Conservation (phyloP, 441 rosid genomes). For the Adansonia madagascariensis region DNA sequence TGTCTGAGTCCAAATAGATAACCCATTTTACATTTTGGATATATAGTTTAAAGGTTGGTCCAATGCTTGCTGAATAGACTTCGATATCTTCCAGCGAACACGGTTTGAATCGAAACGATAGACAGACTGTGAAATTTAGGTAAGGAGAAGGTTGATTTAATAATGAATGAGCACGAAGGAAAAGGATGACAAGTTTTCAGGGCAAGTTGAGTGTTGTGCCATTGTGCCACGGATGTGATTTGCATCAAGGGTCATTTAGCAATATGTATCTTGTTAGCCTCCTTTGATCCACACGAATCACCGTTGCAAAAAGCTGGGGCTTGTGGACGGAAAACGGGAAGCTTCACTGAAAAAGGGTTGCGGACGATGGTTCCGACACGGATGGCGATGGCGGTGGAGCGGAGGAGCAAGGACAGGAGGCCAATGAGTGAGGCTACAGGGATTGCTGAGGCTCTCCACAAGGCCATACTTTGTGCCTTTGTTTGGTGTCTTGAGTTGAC, state of each 20-base stretch:
- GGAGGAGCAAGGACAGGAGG: constrained; percentile 55
- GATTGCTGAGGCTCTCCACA: constrained; percentile 43
- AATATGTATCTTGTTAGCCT: constrained; percentile 48
- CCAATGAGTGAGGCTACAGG: constrained; percentile 46
- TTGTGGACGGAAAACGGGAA: constrained; percentile 54
- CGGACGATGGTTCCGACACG: constrained; percentile 43
- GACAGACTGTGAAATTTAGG: constrained; percentile 55
- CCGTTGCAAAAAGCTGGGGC: constrained; percentile 71
- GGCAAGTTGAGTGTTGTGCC: constrained; percentile 76
- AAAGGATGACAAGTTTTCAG: constrained; percentile 76
- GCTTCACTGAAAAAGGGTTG: constrained; percentile 36
- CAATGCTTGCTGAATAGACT: constrained; percentile 51
- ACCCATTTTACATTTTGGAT: constrained; percentile 55
- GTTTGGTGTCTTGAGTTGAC: too few species aligned
- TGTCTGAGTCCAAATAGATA: constrained; percentile 72
- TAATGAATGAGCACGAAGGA: constrained; percentile 53
- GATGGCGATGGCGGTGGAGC: constrained; percentile 32
- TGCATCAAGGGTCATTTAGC: constrained; percentile 74
- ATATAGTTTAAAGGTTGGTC: constrained; percentile 69
- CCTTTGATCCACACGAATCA: constrained; percentile 40
- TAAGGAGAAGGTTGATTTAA: constrained; percentile 66
- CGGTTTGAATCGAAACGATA: constrained; percentile 52
- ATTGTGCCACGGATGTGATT: constrained; percentile 82
- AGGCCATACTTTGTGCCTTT: constrained; percentile 57
- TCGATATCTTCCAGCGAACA: constrained; percentile 56